phyloP scores from a whole-genome alignment of 768 basidiomycete genomes.

The Amanita polypyramis region DNA sequence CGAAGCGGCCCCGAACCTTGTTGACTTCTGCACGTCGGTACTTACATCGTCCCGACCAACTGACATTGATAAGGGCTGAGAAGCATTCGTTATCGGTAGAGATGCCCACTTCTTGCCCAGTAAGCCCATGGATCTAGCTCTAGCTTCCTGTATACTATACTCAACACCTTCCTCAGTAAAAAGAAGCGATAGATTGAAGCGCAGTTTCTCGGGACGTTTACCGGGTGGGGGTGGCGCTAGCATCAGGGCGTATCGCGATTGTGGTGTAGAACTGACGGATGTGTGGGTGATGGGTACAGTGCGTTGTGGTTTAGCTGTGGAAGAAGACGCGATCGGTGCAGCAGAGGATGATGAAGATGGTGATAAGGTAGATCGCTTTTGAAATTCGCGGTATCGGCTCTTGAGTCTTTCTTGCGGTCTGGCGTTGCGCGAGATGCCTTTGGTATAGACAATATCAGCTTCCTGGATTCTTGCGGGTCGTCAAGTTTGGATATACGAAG shows the following conservation, averaged over 20 bases:
- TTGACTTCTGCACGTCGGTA: conserved; percentile 29
- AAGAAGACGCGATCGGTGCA: conserved; percentile 11
- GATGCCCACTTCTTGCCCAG: conserved; percentile 77
- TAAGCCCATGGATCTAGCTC: conserved; percentile 74
- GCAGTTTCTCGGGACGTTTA: conserved; percentile 61
- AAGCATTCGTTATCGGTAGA: conserved; percentile 38
- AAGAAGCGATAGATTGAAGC: conserved; percentile 57
- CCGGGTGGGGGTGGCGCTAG: conserved; percentile 58
- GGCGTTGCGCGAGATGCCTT: conserved; percentile 74
- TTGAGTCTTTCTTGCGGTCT: conserved; percentile 81
- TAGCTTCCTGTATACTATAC: conserved; percentile 77
- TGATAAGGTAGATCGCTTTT: conserved; percentile 40
- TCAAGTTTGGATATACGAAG: not conserved
- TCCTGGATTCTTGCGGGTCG: conserved; percentile 44
- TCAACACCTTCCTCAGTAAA: conserved; percentile 73
- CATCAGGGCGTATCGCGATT: conserved; percentile 61
- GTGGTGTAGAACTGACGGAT: conserved; percentile 27
- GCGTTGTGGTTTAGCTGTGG: conserved; percentile 12
- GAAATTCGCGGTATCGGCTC: conserved; percentile 72
- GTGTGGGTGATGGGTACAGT: conserved; percentile 17
- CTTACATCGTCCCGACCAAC: conserved; percentile 10
- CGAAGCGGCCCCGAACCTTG: conserved; percentile 17
- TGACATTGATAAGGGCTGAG: conserved; percentile 24
- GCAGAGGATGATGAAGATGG: conserved; percentile 21
- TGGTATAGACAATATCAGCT: conserved; percentile 72